Evolutionary conservation across 2,329 filamentous ascomycete genomes (phyloP).

Genomic region (Fonsecaea erecta): DNA sequence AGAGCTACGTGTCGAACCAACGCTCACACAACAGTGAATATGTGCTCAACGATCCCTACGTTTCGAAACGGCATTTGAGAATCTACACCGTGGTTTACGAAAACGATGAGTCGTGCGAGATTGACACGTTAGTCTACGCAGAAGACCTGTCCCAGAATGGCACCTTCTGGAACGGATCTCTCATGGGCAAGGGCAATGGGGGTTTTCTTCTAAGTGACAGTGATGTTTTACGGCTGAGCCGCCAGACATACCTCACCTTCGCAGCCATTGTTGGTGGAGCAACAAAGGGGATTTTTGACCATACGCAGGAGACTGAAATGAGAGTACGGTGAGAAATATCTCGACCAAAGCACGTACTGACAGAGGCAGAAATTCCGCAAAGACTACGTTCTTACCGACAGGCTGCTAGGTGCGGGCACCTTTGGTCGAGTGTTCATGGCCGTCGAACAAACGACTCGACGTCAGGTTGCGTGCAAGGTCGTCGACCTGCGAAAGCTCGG

Average conservation of each 20-base stretch:
- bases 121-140: slow-evolving; percentile 51
- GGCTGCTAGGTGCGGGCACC: slow-evolving; percentile 49
- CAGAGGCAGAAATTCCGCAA: slow-evolving; percentile 41
- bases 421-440: slow-evolving; percentile 53
- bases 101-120: slow-evolving; percentile 42
- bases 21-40: slow-evolving; percentile 41
- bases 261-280: slow-evolving; percentile 27
- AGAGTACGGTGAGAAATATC: slow-evolving; percentile 36
- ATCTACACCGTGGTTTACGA: slow-evolving; percentile 52
- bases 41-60: slow-evolving; percentile 41
- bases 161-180: slow-evolving; percentile 46
- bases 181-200: slow-evolving; percentile 43
- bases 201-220: slow-evolving; percentile 47
- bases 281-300: slow-evolving; percentile 35
- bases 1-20: slow-evolving; percentile 11
- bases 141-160: slow-evolving; percentile 51
- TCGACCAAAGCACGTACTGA: slow-evolving; percentile 22
- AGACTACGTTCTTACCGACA: slow-evolving; percentile 46
- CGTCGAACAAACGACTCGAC: slow-evolving; percentile 38
- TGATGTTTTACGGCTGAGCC: slow-evolving; percentile 44
- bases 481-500: slow-evolving; percentile 45
- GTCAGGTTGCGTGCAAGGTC: slow-evolving; percentile 54
- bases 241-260: slow-evolving; percentile 34
- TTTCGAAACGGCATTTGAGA: slow-evolving; percentile 50
- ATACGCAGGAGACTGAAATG: slow-evolving; percentile 44